phyloP scores from a whole-genome alignment of 306 rosid genomes.

The Malus sylvestris region DNA sequence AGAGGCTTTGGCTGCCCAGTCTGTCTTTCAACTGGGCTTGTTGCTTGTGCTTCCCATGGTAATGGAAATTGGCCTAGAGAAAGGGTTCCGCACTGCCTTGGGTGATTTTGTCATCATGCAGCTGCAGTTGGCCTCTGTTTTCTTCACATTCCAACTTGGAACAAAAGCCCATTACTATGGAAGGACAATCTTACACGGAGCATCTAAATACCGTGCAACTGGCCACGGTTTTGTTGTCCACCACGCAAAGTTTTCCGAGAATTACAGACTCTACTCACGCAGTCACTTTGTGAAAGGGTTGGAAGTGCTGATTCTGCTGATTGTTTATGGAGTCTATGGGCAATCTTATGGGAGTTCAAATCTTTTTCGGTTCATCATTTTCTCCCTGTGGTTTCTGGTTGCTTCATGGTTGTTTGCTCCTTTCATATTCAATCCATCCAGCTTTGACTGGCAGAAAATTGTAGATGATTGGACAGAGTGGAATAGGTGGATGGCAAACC shows the following conservation, averaged over 20 bases:
- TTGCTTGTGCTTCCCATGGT: slow-evolving; percentile 87
- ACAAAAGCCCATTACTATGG: slow-evolving; percentile 93
- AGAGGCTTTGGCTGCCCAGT: slow-evolving; percentile 84
- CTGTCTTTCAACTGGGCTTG: slow-evolving; percentile 78
- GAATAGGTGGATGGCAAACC: slow-evolving; percentile 98
- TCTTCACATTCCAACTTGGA: slow-evolving; percentile 95
- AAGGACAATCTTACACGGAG: slow-evolving; percentile 94
- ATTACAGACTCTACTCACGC: slow-evolving; percentile 80
- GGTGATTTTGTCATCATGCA: slow-evolving; percentile 94
- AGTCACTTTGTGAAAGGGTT: slow-evolving; percentile 97
- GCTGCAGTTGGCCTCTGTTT: slow-evolving; percentile 92
- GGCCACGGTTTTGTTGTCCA: slow-evolving; percentile 96
- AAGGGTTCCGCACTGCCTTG: slow-evolving; percentile 90
- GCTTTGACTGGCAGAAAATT: slow-evolving; percentile 97
- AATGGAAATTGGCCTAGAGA: slow-evolving; percentile 97
- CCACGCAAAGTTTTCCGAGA: slow-evolving; percentile 88
- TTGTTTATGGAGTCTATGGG: slow-evolving; percentile 64
- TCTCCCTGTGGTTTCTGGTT: slow-evolving; percentile 91
- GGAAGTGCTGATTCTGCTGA: slow-evolving; percentile 66
- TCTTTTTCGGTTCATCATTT: slow-evolving; percentile 66
- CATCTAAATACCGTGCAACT: slow-evolving; percentile 80
- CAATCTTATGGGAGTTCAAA: slow-evolving; percentile 52
- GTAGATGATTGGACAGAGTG: slow-evolving; percentile 98
- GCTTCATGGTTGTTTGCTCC: slow-evolving; percentile 97
- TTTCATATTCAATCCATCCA: slow-evolving; percentile 86